These are phyloP conservation scores for Pythium insidiosum DNA, from an alignment of 352 stramenopile genomes.

Conservation along the genomic window DNA sequence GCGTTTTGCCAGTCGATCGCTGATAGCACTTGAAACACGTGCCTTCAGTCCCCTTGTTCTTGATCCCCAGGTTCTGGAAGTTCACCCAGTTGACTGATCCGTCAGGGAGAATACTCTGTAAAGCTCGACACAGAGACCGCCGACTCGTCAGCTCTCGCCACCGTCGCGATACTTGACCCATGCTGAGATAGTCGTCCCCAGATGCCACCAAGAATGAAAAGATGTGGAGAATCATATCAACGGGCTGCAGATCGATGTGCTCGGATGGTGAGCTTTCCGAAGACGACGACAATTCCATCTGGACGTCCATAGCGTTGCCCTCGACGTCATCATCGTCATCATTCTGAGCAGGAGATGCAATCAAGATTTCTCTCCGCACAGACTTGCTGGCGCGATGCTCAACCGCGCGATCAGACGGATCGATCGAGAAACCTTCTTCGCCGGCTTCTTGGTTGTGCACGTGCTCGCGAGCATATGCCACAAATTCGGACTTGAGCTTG, in stretches of 20 bases:
- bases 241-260: conserved; percentile 79
- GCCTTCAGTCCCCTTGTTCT: conserved; percentile 87
- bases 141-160: conserved; percentile 75
- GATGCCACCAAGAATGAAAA: conserved; percentile 79
- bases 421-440: conserved; percentile 80
- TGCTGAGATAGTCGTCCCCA: conserved; percentile 58
- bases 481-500: conserved; percentile 19
- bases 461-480: conserved; percentile 70
- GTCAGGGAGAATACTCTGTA: conserved; percentile 56
- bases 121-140: conserved; percentile 55
- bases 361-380: conserved; percentile 78
- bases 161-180: conserved; percentile 68
- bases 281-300: conserved; percentile 24
- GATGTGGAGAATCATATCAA: conserved; percentile 84
- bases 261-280: conserved; percentile 34
- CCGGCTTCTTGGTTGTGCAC: conserved; percentile 72
- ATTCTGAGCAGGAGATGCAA: conserved; percentile 65
- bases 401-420: conserved; percentile 74
- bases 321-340: conserved; percentile 74
- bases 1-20: conserved; percentile 73
- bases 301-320: conserved; percentile 19
- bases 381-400: conserved; percentile 80
- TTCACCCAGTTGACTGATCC: conserved; percentile 83
- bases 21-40: conserved; percentile 85
- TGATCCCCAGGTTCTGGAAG: conserved; percentile 85